Evolutionary conservation across 768 basidiomycete species (phyloP), one percentile per base, ranked within the genome.

Genomic region (Hypsizygus marmoreus): DNA sequence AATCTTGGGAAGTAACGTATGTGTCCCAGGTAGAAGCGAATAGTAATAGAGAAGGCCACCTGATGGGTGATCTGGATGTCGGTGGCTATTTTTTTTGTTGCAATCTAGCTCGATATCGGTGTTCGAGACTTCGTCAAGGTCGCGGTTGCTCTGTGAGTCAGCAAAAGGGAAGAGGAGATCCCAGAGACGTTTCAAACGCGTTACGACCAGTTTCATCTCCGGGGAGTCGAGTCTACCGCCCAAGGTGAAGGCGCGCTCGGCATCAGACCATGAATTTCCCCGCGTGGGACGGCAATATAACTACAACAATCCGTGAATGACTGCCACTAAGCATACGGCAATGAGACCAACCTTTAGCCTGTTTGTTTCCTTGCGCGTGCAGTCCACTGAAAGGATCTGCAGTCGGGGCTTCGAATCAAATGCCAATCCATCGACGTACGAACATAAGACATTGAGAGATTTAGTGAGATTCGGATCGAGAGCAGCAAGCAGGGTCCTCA

Each of bases 1-100:
- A 10, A 67, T 52, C 43, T 67, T 67, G 4, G 65, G 65, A 23
- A 61, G 57, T 5, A 65, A 55, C 32, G 55, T 57, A 25, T 56
- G 50, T 20, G 52, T 58, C 1, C 60, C 60, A 26, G 65, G 60
- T 41, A 59, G 51, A 0, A 67, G 50, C 9, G 61, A 64, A 37
- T 64, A 67, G 42, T 67, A 67, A 40, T 59, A 67, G 4, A 67
- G 47, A 10, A 65, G 49, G 5, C 63, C 63, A 9, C 57, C 53
- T 9, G 57, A 49, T 24, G 64, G 61, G 35, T 63, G 65, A 20
- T 63, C 59, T 3, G 45, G 47, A 23, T 45, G 45, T 25, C 49
- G 54, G 20, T 48, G 35, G 12, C 35, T 40, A 45, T 38, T 20
- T 37, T 39, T 32, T 19, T 45, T 23, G 35, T 38, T n/a, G n/a